Evolutionary conservation across 2,329 filamentous ascomycete genomes (phyloP).

Genomic region (Neofusicoccum sp.): DNA sequence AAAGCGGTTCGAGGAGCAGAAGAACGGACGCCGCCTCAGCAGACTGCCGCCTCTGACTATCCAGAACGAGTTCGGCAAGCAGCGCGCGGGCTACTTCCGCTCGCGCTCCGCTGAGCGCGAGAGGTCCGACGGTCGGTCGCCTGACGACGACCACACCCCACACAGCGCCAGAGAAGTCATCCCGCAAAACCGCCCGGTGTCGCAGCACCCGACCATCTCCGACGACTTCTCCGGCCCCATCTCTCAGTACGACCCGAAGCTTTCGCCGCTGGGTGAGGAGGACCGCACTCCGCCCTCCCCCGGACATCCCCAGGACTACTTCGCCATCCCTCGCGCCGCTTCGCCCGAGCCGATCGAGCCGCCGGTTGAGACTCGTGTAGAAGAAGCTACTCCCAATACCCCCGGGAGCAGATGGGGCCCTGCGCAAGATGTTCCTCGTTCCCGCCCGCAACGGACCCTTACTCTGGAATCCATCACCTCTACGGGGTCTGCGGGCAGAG

Average conservation of each 20-base stretch:
- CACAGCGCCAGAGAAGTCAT: constrained; percentile 29
- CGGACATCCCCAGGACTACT: constrained; percentile 42
- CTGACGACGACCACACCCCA: constrained; percentile 32
- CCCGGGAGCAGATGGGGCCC: constrained; percentile 33
- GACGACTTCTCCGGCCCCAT: constrained; percentile 34
- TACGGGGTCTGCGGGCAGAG: constrained; percentile 1
- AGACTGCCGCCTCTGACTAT: constrained; percentile 81
- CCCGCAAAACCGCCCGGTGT: constrained; percentile 37
- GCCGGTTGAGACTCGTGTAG: constrained; percentile 33
- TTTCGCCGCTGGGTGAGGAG: constrained; percentile 40
- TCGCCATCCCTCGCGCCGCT: constrained; percentile 47
- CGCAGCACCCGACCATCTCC: constrained; percentile 39
- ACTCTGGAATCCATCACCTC: constrained; percentile 41
- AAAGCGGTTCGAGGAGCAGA: constrained; percentile 75
- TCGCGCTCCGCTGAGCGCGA: constrained; percentile 65
- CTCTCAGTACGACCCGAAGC: constrained; percentile 34
- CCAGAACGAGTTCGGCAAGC: constrained; percentile 72
- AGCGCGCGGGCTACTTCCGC: constrained; percentile 78
- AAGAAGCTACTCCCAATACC: constrained; percentile 47
- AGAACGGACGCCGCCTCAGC: constrained; percentile 77
- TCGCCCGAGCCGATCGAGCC: constrained; percentile 50
- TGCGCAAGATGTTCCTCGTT: constrained; percentile 30
- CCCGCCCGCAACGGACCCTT: constrained; percentile 42
- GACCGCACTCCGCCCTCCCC: constrained; percentile 27
- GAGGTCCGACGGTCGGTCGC: constrained; percentile 52